Evolutionary conservation across 805 yeast genomes (phyloP), one percentile per base, ranked within the genome.

Genomic region (Sugiyamaella qingdaonensis): DNA sequence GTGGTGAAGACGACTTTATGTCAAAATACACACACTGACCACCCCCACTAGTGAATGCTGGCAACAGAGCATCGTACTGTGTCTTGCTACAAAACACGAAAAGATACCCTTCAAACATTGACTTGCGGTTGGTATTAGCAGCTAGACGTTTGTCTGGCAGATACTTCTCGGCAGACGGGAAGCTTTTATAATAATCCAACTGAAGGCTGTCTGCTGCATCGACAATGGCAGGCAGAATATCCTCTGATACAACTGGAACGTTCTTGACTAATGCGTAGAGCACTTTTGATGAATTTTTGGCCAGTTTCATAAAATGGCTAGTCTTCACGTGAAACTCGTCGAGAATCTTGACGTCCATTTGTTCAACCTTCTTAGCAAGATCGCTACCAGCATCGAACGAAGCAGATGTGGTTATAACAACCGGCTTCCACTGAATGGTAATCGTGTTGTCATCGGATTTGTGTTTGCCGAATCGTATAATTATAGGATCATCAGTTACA

Each of bases 191-290:
- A 54, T 62, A 67, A 37, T 65, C 55, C 1, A 37, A 18, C 27
- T 57, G 53, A 42, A 59, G 35, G 13, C 21, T 39, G 4, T 56
- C 57, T 4, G 57, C 62, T 2, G 54, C 45, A 1, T 34, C 52
- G 1, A 48, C 34, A 0, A 71, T 37, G 0, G 61, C 62, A 1
- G 61, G 52, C 1, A 61, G 51, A 50, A 55, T 71, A 1, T 57
- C 64, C 7, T 51, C 48, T 10, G 55, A 57, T 2, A 67, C 66
- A 1, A 74, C 56, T 0, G 74, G 72, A 0, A 71, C 58, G 9
- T 58, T 61, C 7, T 54, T 49, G 14, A 67, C 58, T 51, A 73
- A 51, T 0, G 77, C 76, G 14, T 62, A 67, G 29, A 70, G 53
- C 2, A 67, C 51, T 36, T 64, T 64, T n/a, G 67, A 53, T 1